phyloP scores from a whole-genome alignment of 306 rosid species.

The Lathyrus oleraceus region DNA sequence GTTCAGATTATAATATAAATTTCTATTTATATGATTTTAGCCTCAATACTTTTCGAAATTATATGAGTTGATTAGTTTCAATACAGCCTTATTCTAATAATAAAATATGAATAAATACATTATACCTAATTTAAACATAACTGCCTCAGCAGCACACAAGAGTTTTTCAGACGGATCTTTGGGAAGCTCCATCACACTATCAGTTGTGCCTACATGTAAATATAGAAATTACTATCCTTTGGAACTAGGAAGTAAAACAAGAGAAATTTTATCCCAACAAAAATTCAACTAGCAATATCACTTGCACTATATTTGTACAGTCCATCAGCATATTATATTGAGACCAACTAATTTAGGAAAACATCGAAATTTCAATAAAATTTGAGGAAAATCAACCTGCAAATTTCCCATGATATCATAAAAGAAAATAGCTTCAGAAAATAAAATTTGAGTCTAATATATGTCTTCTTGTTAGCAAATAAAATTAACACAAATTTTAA shows the following conservation, averaged over 20 bases:
- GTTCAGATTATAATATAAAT: no score
- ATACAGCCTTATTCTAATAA: neutral
- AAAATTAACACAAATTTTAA: no score
- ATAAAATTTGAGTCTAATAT: no score
- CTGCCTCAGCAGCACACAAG: slow-evolving; percentile 44
- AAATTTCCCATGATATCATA: neutral
- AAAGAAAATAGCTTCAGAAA: slow-evolving; percentile 5
- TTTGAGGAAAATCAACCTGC: slow-evolving; percentile 9
- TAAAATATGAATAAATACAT: slow-evolving; percentile 10
- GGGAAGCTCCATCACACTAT: slow-evolving; percentile 98
- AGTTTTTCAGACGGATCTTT: slow-evolving; percentile 74
- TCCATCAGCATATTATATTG: neutral
- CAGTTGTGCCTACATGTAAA: slow-evolving; percentile 88
- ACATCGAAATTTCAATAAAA: slow-evolving; percentile 6
- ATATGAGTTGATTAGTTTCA: neutral
- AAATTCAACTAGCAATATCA: slow-evolving; percentile 18
- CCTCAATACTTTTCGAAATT: no score
- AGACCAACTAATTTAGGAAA: slow-evolving; percentile 8
- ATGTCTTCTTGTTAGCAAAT: no score
- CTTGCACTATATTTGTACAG: slow-evolving; percentile 12
- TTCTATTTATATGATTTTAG: no score
- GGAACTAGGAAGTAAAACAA: slow-evolving; percentile 6
- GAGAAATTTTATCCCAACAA: slow-evolving; percentile 3
- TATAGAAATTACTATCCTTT: neutral
- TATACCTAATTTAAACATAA: neutral